These are phyloP conservation scores for Lanmaoa pseudosensibilis DNA, from an alignment of 768 basidiomycete genomes.

Conservation along the genomic window DNA sequence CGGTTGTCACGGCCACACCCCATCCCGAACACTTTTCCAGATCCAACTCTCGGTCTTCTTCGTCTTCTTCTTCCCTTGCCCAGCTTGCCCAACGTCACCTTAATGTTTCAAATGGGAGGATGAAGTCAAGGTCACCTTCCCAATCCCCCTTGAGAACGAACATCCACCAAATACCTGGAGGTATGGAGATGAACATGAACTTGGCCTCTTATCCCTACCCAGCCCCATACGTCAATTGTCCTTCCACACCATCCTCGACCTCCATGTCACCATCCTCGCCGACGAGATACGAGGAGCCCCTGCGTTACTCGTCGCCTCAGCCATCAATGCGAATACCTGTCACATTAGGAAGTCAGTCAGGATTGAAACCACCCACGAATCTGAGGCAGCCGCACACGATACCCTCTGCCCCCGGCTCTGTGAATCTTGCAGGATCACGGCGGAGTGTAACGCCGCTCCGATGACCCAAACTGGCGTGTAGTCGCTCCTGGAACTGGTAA, in stretches of 20 bases:
- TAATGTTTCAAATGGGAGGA: constrained; percentile 22
- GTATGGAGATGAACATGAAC: constrained; percentile 13
- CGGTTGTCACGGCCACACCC: constrained; percentile 49
- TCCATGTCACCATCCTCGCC: constrained; percentile 51
- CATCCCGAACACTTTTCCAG: constrained; percentile 14
- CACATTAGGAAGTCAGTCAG: constrained; percentile 20
- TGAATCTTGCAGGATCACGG: constrained; percentile 19
- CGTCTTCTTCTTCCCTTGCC: constrained; percentile 13
- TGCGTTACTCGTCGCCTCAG: constrained; percentile 24
- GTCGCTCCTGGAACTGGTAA: neutral
- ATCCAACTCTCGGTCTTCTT: constrained; percentile 12
- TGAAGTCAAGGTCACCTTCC: constrained; percentile 32
- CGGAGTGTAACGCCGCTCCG: constrained; percentile 29
- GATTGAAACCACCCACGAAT: constrained; percentile 13
- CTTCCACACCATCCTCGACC: constrained; percentile 59
- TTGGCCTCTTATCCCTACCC: constrained; percentile 15
- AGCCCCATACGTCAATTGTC: constrained; percentile 47
- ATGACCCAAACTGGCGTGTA: constrained; percentile 9
- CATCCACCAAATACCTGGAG: constrained; percentile 16
- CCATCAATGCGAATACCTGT: constrained; percentile 11
- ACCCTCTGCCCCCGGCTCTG: constrained; percentile 12
- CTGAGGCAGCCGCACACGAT: constrained; percentile 13
- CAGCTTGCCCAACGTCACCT: constrained; percentile 30
- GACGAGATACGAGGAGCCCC: constrained; percentile 16
- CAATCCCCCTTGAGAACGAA: constrained; percentile 31